Evolutionary conservation across 2,329 filamentous ascomycete species (phyloP).

Genomic region (Byssochlamys sp.): DNA sequence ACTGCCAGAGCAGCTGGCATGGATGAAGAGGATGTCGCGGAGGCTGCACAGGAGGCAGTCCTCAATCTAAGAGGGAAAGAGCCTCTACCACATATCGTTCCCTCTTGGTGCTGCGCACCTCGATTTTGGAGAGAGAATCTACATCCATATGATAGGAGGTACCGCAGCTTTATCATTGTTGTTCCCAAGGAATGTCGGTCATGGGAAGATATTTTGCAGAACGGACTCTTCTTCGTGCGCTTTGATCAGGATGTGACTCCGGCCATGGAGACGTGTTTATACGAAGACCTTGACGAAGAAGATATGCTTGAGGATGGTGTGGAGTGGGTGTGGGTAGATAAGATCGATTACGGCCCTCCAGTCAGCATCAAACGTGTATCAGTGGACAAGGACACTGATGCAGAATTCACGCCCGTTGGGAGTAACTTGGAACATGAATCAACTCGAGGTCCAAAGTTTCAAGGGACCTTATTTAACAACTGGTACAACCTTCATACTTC

Average conservation of each 20-base stretch:
- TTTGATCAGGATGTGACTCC: conserved; percentile 7
- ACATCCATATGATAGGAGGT: not conserved
- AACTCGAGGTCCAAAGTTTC: not conserved
- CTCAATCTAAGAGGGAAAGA: conserved; percentile 1
- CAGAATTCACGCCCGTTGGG: not conserved
- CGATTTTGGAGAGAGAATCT: not conserved
- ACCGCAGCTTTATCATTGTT: conserved; percentile 3
- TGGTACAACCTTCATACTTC: not conserved
- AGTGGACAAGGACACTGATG: not conserved
- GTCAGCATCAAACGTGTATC: not conserved
- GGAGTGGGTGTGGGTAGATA: conserved; percentile 2
- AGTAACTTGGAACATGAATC: not conserved
- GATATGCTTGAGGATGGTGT: not conserved
- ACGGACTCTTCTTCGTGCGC: conserved; percentile 4
- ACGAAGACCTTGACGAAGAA: conserved; percentile 5
- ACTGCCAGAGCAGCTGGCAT: not conserved
- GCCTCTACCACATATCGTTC: not conserved
- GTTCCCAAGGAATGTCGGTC: conserved; percentile 1
- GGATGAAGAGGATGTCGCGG: conserved; percentile 2
- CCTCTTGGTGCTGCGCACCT: not conserved
- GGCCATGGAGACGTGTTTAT: conserved; percentile 4
- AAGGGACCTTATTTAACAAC: not conserved
- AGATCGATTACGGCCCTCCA: conserved; percentile 1
- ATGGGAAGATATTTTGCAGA: conserved; percentile 6
- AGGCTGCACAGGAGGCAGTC: conserved; percentile 2